Conservation (phyloP, 2,329 filamentous ascomycete genomes). For the Aspergillus ruber region DNA sequence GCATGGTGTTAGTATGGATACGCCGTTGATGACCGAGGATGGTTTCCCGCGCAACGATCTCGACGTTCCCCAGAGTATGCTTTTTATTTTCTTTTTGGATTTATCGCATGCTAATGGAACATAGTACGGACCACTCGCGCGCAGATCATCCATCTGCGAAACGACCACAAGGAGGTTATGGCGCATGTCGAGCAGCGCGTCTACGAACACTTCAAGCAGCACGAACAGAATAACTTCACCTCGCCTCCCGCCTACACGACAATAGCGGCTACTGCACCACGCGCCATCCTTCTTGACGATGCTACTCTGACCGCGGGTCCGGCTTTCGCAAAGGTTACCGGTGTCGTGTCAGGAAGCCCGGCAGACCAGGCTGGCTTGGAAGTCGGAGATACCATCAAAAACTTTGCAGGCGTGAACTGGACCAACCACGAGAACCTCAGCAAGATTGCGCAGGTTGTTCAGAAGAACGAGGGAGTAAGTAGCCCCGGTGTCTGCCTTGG, state of each 20-base stretch:
- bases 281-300: neutral
- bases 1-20: conserved; percentile 93
- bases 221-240: neutral
- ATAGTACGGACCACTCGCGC: conserved; percentile 86
- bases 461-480: conserved; percentile 80
- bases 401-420: conserved; percentile 77
- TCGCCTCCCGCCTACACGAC: neutral
- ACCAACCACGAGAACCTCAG: conserved; percentile 79
- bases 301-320: conserved; percentile 11
- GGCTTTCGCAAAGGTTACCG: conserved; percentile 86
- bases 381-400: conserved; percentile 71
- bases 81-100: neutral
- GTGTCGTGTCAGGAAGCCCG: conserved; percentile 69
- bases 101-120: neutral
- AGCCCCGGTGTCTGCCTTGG: neutral
- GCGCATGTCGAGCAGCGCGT: conserved; percentile 71
- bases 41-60: conserved; percentile 90
- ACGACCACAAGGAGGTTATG: conserved; percentile 93
- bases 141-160: conserved; percentile 80
- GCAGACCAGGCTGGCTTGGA: conserved; percentile 76
- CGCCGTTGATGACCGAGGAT: conserved; percentile 75
- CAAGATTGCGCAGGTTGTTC: conserved; percentile 83
- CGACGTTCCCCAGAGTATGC: conserved; percentile 84
- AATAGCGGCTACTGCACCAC: neutral
- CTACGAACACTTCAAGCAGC: conserved; percentile 70